Evolutionary conservation across 768 basidiomycete species (phyloP), one percentile per base, ranked within the genome.

Genomic region (Trametes punicea): DNA sequence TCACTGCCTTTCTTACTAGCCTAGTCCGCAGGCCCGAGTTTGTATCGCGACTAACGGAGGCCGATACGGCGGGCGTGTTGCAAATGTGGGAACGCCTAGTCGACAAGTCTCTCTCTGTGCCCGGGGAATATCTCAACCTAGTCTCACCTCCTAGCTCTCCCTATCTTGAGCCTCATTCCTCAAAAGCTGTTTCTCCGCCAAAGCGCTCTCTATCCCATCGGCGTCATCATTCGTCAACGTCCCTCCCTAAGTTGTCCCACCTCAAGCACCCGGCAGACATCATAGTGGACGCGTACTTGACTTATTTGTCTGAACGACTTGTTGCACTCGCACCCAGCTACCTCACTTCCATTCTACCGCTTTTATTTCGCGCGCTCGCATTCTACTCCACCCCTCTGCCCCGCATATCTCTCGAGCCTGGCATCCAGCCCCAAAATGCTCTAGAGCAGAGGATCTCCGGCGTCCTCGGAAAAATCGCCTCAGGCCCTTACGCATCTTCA

Each of bases 331-430:
- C 84, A 5, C 78, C 84, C 6, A 69, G 69, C 10, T 76, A 79
- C 62, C 77, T 90, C 31, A 66, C 71, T 11, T 62, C 71, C 31
- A 82, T 90, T 49, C 73, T 90, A n/a, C 85, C 87, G 0, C 74
- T 87, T 30, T 79, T 92, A n/a, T 87, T 90, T 64, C 83, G 86
- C 16, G 80, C 79, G 20, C 75, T 88, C 21, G 81, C 85, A 1
- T 83, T 81, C 62, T 87, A 81, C 64, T 74, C 82, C 3, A 78
- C 82, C 2, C 82, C 87, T 1, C 77, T 92, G 15, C 86, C 89
- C 36, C 81, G 85, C 7, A 71, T 92, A 9, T 81, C 85, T 5
- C 73, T 89, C 38, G 74, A 74, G 67, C 67, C 56, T 67, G 77
- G 33, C 65, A 59, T 59, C 11, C 61, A 50, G 4, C 74, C 50